A percentile compares a stretch with the other conserved stretches of the same genome.
Conservation (phyloP, 1,284 basidiomycete genomes). For the Ustilago bromivora region DNA sequence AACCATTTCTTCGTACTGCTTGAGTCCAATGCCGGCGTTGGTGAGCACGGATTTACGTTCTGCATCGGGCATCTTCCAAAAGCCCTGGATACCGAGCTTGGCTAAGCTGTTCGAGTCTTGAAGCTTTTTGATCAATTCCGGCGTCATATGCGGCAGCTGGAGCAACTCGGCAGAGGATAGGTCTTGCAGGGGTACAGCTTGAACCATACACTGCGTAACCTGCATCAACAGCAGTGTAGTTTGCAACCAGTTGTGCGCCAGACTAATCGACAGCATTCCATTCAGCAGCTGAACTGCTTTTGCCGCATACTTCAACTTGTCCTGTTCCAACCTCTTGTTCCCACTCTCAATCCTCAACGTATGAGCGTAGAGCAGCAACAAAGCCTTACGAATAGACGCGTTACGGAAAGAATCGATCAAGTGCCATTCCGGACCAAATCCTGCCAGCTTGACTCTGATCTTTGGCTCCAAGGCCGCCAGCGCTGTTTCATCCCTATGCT, state of each 20-base stretch:
- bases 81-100: slow-evolving; percentile 60
- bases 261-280: slow-evolving; percentile 84
- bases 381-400: slow-evolving; percentile 56
- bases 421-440: slow-evolving; percentile 51
- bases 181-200: slow-evolving; percentile 76
- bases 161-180: slow-evolving; percentile 55
- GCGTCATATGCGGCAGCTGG: slow-evolving; percentile 65
- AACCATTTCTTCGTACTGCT: slow-evolving; percentile 75
- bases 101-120: slow-evolving; percentile 42
- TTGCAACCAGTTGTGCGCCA: slow-evolving; percentile 90
- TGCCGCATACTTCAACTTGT: slow-evolving; percentile 54
- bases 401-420: slow-evolving; percentile 55
- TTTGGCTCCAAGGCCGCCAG: slow-evolving; percentile 73
- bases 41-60: slow-evolving; percentile 68
- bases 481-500: slow-evolving; percentile 52
- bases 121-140: slow-evolving; percentile 41
- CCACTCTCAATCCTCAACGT: slow-evolving; percentile 75
- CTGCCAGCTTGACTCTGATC: slow-evolving; percentile 18
- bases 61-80: slow-evolving; percentile 71
- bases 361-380: slow-evolving; percentile 82
- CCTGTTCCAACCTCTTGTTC: slow-evolving; percentile 36
- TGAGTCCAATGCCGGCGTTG: slow-evolving; percentile 33
- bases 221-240: slow-evolving; percentile 84
- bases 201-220: slow-evolving; percentile 84
- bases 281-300: slow-evolving; percentile 75